Evolutionary conservation across 495 filamentous ascomycete genomes (phyloP), one percentile per base, ranked within the genome.

Genomic region (Xylaria grammica): DNA sequence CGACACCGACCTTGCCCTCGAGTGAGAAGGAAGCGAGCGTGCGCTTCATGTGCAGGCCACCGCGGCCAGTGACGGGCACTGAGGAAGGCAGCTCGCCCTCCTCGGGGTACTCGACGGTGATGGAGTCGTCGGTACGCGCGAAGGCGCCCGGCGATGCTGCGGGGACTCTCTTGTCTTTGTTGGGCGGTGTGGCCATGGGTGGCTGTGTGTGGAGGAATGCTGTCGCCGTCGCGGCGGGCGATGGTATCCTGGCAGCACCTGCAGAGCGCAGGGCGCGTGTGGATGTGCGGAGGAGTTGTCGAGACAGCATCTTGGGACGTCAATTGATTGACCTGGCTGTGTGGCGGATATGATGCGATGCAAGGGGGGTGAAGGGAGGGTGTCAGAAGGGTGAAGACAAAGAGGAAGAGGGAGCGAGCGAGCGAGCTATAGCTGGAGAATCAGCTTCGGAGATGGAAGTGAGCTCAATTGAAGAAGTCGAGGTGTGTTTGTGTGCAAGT

Each of bases 51-150:
- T 86, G 62, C 63, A 71, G 52, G 82, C 87, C 69, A 88, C 90
- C 91, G 7, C 90, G 84, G 44, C 91, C 90, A 63, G 89, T 86
- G 8, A 93, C 87, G 15, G 91, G 85, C 27, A 78, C 74, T 38
- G 85, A 86, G 6, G 83, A 76, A 4, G 92, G 92, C 64, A 93
- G 82, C 50, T 90, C 79, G 13, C 78, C 76, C 65, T 91, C 89
- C 44, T 86, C 85, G 5, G 92, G 93, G 74, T 94, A 92, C 71
- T 89, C 83, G 65, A 95, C 88, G 40, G 85, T 81, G 50, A 96
- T 87, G 60, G 79, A 84, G 44, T 92, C 84, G 68, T 95, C 90
- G 30, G 92, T 96, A 66, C 91, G 88, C 27, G 93, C 91, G 72
- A 88, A 90, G 46, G 81, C 69, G 52, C 86, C 84, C 24, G 72